Evolutionary conservation across 164 flowering plant species (phyloP), one percentile per base, ranked within the genome.

Genomic region (Saururus chinensis): DNA sequence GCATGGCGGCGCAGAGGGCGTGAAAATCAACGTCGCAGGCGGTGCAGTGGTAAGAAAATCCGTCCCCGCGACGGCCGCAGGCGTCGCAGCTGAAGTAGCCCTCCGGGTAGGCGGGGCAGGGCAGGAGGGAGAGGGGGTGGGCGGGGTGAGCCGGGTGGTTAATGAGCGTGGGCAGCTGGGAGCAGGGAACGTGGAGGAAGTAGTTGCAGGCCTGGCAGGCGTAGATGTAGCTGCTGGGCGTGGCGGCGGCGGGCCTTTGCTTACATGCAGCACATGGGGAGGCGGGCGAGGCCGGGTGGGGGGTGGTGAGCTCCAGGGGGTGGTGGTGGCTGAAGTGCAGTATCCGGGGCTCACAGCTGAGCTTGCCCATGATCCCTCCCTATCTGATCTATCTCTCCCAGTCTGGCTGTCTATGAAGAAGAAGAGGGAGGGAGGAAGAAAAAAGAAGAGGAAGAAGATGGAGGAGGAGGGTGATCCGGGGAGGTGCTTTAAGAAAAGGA

Each of bases 81-180:
- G 80, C 81, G 56, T 77, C 79, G 52, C 85, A 79, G 49, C 40
- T 42, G 65, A 73, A 79, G 56, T 64, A 19, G 57, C 83, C 79
- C 4, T 65, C 71, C 0, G 76, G 74, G 71, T 77, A 77, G 6
- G 61, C 56, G 9, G 83, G 77, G 25, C 11, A 48, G 8, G 79
- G 71, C 23, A 69, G 66, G 59, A 79, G 76, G 9, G 61, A 10
- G n/a, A 81, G 73, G 22, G 54, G 52, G 51, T 79, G 80, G 54
- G 48, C 12, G 11, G 63, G 71, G 60, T 79, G 60, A 53, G 53
- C 66, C 0, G 77, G 75, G 72, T 78, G 83, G 21, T 40, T 61
- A 52, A 73, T 64, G 54, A 37, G 16, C 21, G 56, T 58, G 5
- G 74, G 64, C 57, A 71, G 51, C 20, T 66, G 51, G 14, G 65